Evolutionary conservation across 345 rosid genomes (phyloP).

Genomic region (Boechera retrofracta): DNA sequence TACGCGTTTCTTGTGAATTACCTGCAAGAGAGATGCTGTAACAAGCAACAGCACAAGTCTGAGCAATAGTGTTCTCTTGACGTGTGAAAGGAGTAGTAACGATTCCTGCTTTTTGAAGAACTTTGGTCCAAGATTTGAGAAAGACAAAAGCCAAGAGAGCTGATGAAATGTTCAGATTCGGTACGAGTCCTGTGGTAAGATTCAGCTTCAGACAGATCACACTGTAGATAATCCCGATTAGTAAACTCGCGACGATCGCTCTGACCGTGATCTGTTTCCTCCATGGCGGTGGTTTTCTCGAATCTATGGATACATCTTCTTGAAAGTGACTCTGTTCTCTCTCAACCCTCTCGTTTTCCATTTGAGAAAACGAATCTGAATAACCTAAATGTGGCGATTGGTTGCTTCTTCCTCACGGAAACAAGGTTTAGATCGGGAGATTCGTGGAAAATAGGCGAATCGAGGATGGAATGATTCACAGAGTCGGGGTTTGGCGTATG

Average conservation of each 20-base stretch:
- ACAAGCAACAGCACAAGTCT: constrained; percentile 95
- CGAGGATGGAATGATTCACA: not conserved
- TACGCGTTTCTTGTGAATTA: not conserved
- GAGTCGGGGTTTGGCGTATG: not conserved
- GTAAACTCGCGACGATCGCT: constrained; percentile 69
- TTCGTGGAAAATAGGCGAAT: not conserved
- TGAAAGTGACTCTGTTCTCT: constrained; percentile 25
- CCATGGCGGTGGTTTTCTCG: constrained; percentile 74
- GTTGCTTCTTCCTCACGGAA: constrained; percentile 22
- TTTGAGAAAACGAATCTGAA: not conserved
- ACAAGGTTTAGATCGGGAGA: not conserved
- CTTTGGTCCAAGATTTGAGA: constrained; percentile 77
- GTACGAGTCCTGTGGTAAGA: constrained; percentile 91
- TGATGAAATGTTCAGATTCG: constrained; percentile 95
- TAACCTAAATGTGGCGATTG: not conserved
- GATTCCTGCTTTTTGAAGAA: constrained; percentile 75
- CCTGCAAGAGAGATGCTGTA: constrained; percentile 94
- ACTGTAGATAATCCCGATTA: constrained; percentile 82
- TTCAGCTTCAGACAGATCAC: constrained; percentile 87
- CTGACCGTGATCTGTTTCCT: constrained; percentile 78
- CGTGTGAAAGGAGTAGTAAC: constrained; percentile 75
- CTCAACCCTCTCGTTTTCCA: constrained; percentile 29
- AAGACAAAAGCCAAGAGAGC: constrained; percentile 85
- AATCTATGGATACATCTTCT: constrained; percentile 33
- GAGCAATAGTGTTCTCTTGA: constrained; percentile 91